Conservation (phyloP, 2,329 filamentous ascomycete genomes). For the Aspergillus sp. region DNA sequence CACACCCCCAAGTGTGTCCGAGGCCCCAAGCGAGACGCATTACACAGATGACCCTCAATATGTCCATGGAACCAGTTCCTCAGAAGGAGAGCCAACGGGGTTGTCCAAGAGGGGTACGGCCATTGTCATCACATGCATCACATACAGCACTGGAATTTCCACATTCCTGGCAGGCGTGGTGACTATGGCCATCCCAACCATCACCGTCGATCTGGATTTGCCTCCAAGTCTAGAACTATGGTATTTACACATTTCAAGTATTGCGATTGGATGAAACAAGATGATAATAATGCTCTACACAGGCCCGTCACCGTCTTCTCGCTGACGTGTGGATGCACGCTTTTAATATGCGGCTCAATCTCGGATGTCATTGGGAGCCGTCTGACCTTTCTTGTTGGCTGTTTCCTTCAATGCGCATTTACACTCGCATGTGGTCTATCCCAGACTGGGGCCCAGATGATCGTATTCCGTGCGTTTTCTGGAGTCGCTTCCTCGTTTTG, state of each 20-base stretch:
- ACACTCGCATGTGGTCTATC: conserved; percentile 37
- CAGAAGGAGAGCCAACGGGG: no score
- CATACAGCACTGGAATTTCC: conserved; percentile 38
- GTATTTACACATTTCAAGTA: neutral
- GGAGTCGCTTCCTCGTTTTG: conserved; percentile 42
- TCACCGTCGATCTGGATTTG: neutral
- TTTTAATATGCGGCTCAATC: conserved; percentile 46
- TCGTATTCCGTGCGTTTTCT: conserved; percentile 41
- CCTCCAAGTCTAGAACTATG: conserved; percentile 1
- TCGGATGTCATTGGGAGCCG: conserved; percentile 45
- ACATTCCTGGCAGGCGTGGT: conserved; percentile 27
- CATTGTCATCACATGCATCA: conserved; percentile 37
- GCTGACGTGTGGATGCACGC: conserved; percentile 39
- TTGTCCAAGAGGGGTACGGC: no score
- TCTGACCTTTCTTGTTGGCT: conserved; percentile 42
- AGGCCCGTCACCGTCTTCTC: conserved; percentile 15
- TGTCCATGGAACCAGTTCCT: no score
- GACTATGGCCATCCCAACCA: conserved; percentile 1
- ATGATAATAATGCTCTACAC: neutral
- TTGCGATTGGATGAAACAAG: neutral
- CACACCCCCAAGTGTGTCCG: no score
- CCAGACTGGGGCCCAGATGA: conserved; percentile 31
- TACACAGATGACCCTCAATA: no score
- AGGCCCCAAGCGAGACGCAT: no score
- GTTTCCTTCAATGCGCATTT: conserved; percentile 35